A percentile compares a stretch with the other conserved stretches of the same genome.
These are phyloP conservation scores for Pythium grandisporangium DNA, from an alignment of 352 stramenopile species.

Conservation along the genomic window DNA sequence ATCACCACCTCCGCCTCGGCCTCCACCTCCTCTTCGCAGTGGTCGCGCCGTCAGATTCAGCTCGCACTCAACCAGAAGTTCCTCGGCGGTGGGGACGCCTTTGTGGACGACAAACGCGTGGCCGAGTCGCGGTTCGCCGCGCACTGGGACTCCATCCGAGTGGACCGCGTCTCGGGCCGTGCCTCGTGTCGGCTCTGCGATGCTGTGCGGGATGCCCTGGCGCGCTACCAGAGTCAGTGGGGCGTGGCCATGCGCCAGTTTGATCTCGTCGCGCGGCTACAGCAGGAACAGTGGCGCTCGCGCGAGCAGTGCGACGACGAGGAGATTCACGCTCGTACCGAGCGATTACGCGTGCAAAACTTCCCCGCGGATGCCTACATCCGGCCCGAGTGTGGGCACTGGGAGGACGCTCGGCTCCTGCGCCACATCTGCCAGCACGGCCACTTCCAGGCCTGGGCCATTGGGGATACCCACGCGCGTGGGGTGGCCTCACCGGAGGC, in stretches of 20 bases:
- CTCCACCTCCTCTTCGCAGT: not conserved
- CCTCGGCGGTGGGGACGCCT: slow-evolving; percentile 6
- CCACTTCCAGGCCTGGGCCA: slow-evolving; percentile 12
- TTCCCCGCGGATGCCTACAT: slow-evolving; percentile 13
- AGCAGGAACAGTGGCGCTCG: slow-evolving; percentile 5
- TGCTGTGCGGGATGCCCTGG: slow-evolving; percentile 5
- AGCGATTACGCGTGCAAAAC: slow-evolving; percentile 5
- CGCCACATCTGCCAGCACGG: slow-evolving; percentile 14
- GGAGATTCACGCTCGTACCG: slow-evolving; percentile 5
- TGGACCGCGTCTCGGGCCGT: slow-evolving; percentile 9
- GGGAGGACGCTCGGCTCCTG: slow-evolving; percentile 9
- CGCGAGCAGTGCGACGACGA: not conserved
- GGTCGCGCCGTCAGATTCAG: slow-evolving; percentile 5
- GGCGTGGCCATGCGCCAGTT: slow-evolving; percentile 5
- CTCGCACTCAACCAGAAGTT: slow-evolving; percentile 6
- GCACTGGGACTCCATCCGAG: slow-evolving; percentile 14
- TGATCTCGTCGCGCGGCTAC: slow-evolving; percentile 6
- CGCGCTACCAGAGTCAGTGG: slow-evolving; percentile 10
- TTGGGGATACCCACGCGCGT: slow-evolving; percentile 11
- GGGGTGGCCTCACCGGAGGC: slow-evolving; percentile 4
- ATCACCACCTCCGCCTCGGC: too few species aligned
- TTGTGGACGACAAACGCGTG: slow-evolving; percentile 8
- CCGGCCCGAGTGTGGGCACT: slow-evolving; percentile 7
- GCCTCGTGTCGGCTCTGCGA: slow-evolving; percentile 12
- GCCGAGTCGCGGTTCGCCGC: slow-evolving; percentile 12